Evolutionary conservation across 768 basidiomycete species (phyloP).

Genomic region (Kwoniella heveanensis): DNA sequence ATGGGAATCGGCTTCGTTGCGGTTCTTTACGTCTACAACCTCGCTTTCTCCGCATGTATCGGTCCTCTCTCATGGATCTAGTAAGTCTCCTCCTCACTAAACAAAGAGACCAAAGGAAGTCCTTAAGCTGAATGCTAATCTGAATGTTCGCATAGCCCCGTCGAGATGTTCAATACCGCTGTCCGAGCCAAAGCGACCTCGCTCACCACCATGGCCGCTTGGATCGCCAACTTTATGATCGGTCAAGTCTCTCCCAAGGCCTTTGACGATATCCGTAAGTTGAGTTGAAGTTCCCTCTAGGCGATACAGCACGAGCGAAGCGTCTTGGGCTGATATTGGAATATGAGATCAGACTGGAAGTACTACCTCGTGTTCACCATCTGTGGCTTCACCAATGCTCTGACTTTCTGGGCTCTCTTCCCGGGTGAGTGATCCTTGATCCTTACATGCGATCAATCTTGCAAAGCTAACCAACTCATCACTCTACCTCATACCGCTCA

Average conservation of each 20-base stretch:
- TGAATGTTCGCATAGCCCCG: no score
- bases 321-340: conserved; percentile 4
- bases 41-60: conserved; percentile 67
- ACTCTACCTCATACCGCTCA: neutral
- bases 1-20: conserved; percentile 41
- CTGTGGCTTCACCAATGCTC: conserved; percentile 47
- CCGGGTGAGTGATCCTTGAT: conserved; percentile 30
- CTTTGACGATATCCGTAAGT: conserved; percentile 38
- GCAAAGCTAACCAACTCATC: conserved; percentile 2
- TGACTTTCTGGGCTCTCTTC: conserved; percentile 50
- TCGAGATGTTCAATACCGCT: conserved; percentile 81
- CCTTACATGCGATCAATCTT: neutral
- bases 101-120: no score
- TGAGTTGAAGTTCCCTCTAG: no score
- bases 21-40: conserved; percentile 59
- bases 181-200: conserved; percentile 81
- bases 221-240: conserved; percentile 52
- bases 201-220: conserved; percentile 61
- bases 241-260: conserved; percentile 49
- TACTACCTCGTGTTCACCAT: conserved; percentile 53
- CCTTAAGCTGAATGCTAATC: no score
- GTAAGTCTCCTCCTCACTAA: conserved; percentile 25
- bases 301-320: no score
- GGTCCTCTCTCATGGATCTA: conserved; percentile 63
- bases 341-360: conserved; percentile 40